These are phyloP conservation scores for Mitragyna speciosa DNA, from an alignment of 257 asterid species.

Conservation along the genomic window DNA sequence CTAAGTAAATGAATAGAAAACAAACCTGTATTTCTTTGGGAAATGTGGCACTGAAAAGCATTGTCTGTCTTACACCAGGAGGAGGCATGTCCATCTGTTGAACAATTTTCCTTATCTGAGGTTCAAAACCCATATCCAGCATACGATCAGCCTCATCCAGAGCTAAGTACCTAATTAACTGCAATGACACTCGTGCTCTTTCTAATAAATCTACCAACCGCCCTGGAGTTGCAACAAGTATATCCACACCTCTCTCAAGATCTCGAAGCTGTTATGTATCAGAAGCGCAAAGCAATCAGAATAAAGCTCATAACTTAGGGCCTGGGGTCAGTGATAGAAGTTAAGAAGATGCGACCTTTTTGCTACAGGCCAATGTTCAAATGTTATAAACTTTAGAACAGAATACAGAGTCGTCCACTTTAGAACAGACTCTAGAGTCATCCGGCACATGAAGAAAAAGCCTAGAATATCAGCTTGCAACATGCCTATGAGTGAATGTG, in stretches of 20 bases:
- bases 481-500: neutral
- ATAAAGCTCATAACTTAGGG: neutral
- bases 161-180: conserved; percentile 78
- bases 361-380: neutral
- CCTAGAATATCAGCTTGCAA: neutral
- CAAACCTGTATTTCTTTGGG: conserved; percentile 96
- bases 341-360: too few species aligned
- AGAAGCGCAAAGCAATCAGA: neutral
- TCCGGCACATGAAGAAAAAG: neutral
- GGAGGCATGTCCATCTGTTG: conserved; percentile 99
- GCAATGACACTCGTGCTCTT: conserved; percentile 88
- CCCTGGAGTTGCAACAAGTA: conserved; percentile 95
- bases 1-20: neutral
- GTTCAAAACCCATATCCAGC: conserved; percentile 99
- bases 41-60: conserved; percentile 95
- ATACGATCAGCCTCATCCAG: conserved; percentile 96
- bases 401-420: neutral
- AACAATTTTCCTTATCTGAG: conserved; percentile 96
- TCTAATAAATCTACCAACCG: conserved; percentile 88
- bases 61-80: conserved; percentile 81
- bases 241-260: conserved; percentile 89
- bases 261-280: conserved; percentile 65
- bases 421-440: neutral
- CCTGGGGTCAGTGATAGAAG: too few species aligned
- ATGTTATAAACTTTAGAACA: neutral